Evolutionary conservation across 1,284 basidiomycete genomes (phyloP).

Genomic region (Leccinum subrobustum): DNA sequence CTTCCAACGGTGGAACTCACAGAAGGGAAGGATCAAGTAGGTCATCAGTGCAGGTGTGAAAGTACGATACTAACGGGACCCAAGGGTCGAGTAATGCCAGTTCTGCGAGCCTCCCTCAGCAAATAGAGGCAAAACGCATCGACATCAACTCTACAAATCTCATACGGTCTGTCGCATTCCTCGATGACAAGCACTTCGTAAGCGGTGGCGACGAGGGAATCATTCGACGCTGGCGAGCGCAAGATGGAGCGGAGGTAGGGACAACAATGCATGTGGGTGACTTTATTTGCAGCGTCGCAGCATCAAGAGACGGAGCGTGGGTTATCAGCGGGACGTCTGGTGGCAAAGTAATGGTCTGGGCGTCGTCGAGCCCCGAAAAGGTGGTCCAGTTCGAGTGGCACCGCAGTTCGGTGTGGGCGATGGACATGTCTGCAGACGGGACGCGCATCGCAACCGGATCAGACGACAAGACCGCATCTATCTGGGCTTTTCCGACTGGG

Average conservation of each 20-base stretch:
- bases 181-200: not conserved
- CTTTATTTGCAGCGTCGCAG: not conserved
- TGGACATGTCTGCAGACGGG: not conserved
- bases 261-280: not conserved
- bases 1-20: not conserved
- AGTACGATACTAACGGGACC: not conserved
- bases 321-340: not conserved
- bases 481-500: not conserved
- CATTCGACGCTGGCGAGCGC: not conserved
- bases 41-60: not conserved
- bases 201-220: not conserved
- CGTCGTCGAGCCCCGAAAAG: not conserved
- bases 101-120: not conserved
- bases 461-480: not conserved
- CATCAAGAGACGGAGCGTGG: not conserved
- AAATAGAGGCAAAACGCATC: not conserved
- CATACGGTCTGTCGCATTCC: not conserved
- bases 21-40: not conserved
- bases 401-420: not conserved
- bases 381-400: not conserved
- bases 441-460: not conserved
- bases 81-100: not conserved
- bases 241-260: not conserved
- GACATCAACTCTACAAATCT: not conserved
- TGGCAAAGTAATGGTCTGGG: not conserved